These are phyloP conservation scores for Tolypocladium sp. DNA, from an alignment of 2,329 filamentous ascomycete species.

Conservation along the genomic window DNA sequence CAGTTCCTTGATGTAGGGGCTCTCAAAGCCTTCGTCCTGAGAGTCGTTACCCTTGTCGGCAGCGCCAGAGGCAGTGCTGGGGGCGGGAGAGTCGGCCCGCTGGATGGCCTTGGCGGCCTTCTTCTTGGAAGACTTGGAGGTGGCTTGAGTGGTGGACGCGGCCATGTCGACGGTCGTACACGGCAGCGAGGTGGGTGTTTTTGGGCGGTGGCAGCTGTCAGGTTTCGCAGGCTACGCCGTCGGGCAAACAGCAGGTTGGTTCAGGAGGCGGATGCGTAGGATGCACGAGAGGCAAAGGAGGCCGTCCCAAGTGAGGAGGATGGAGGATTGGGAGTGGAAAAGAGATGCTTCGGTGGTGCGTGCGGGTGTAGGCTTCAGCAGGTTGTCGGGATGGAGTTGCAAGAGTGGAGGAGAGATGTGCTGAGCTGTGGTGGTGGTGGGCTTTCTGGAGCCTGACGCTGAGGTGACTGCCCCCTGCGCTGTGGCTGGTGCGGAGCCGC, in stretches of 20 bases:
- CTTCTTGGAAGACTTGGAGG: slow-evolving; percentile 63
- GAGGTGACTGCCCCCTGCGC: background rate
- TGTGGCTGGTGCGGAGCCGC: background rate
- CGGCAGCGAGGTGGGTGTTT: background rate
- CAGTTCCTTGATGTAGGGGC: slow-evolving; percentile 75
- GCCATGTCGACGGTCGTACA: slow-evolving; percentile 38
- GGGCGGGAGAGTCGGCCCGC: slow-evolving; percentile 46
- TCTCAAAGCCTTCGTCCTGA: slow-evolving; percentile 57
- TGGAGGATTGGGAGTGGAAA: background rate
- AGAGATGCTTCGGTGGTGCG: background rate
- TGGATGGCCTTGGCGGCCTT: slow-evolving; percentile 43
- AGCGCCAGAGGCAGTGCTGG: slow-evolving; percentile 34
- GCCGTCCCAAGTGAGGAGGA: background rate
- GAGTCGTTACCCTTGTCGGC: slow-evolving; percentile 45
- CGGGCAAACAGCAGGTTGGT: background rate
- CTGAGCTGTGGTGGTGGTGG: background rate
- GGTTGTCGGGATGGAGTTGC: background rate
- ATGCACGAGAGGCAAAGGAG: background rate
- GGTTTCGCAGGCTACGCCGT: background rate
- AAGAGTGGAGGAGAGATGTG: background rate
- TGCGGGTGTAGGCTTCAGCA: background rate
- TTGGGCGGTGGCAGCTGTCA: background rate
- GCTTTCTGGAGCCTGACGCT: background rate
- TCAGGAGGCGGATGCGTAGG: background rate
- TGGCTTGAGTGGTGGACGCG: slow-evolving; percentile 48